These are phyloP conservation scores for Petunia secreta DNA, from an alignment of 257 asterid genomes.

Conservation along the genomic window DNA sequence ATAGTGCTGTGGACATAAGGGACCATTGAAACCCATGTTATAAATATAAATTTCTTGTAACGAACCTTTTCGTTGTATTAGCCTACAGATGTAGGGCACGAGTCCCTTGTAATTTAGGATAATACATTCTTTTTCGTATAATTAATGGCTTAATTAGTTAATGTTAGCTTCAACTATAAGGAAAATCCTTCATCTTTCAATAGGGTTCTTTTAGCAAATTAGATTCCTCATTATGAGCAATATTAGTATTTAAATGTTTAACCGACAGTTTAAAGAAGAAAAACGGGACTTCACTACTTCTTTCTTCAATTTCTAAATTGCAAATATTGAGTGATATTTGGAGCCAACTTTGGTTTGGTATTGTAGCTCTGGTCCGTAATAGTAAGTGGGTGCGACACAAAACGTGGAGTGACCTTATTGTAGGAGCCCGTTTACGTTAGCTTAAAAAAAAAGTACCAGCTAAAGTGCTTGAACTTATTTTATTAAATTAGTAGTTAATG, in stretches of 20 bases:
- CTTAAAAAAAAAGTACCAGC: too few species aligned
- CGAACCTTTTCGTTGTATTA: neutral
- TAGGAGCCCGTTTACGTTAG: too few species aligned
- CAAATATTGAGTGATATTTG: neutral
- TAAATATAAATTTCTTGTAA: neutral
- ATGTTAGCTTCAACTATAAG: conserved; percentile 7
- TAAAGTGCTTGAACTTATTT: too few species aligned
- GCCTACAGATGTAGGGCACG: conserved; percentile 5
- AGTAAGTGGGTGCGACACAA: too few species aligned
- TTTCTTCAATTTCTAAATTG: neutral
- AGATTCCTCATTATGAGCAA: conserved; percentile 15
- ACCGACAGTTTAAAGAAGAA: conserved; percentile 19
- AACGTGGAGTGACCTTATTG: too few species aligned
- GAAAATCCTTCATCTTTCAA: neutral
- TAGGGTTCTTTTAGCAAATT: conserved; percentile 16
- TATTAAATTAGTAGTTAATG: too few species aligned
- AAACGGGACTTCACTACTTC: neutral
- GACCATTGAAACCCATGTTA: neutral
- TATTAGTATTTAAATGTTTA: conserved; percentile 9
- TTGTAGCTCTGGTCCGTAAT: neutral
- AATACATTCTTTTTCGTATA: conserved; percentile 1
- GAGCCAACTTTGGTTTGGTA: too few species aligned
- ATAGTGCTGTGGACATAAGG: neutral
- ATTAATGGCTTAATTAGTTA: neutral
- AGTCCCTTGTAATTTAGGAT: neutral